phyloP scores from a whole-genome alignment of 345 rosid species.

The Hypericum perforatum region DNA sequence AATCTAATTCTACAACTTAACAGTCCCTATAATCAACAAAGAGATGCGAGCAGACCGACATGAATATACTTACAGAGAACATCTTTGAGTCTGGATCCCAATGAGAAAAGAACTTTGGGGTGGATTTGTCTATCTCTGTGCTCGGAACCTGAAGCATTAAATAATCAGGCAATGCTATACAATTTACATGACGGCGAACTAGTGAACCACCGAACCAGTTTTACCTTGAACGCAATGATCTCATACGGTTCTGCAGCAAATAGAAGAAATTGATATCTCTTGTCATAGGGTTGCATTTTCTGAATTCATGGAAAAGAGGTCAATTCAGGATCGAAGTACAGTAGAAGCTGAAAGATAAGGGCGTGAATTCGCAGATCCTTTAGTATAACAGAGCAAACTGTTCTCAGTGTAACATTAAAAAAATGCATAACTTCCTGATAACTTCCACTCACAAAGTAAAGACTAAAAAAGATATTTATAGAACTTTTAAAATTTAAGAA shows the following conservation, averaged over 20 bases:
- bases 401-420: neutral
- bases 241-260: slow-evolving; percentile 98
- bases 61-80: slow-evolving; percentile 64
- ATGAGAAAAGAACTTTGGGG: slow-evolving; percentile 93
- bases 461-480: no score
- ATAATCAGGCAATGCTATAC: neutral
- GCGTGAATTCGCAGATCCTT: neutral
- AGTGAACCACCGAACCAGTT: neutral
- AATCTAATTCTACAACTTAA: neutral
- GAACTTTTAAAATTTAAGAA: no score
- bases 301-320: slow-evolving; percentile 23
- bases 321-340: no score
- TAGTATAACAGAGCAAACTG: neutral
- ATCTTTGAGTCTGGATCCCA: slow-evolving; percentile 99
- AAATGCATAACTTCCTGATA: slow-evolving; percentile 7
- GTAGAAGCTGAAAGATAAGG: neutral
- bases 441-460: no score
- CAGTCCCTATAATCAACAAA: neutral
- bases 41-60: neutral
- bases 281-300: slow-evolving; percentile 79
- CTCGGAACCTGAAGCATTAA: slow-evolving; percentile 72
- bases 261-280: slow-evolving; percentile 81
- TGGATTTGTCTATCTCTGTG: slow-evolving; percentile 93
- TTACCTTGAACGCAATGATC: slow-evolving; percentile 90
- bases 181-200: neutral